Conservation (phyloP, 2,329 filamentous ascomycete species). For the Drechslerella stenobrocha region DNA sequence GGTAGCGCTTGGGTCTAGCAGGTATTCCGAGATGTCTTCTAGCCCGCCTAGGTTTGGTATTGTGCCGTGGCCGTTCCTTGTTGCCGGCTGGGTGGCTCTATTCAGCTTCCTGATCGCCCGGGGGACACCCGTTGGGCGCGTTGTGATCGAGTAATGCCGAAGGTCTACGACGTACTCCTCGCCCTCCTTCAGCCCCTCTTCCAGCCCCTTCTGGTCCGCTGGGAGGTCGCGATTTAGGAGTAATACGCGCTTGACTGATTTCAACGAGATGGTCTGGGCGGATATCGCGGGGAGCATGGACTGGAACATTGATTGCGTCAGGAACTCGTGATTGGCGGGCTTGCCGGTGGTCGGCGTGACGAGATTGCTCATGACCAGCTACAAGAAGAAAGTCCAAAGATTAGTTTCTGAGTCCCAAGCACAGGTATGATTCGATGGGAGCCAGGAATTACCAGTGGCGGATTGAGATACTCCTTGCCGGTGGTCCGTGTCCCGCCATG, state of each 20-base stretch:
- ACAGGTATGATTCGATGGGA: too few relatives aligned
- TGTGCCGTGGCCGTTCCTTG: constrained; percentile 64
- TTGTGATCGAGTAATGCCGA: constrained; percentile 93
- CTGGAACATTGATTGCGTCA: constrained; percentile 92
- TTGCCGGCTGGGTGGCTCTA: constrained; percentile 60
- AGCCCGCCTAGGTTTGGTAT: constrained; percentile 88
- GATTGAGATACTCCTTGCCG: constrained; percentile 80
- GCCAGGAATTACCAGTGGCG: constrained; percentile 69
- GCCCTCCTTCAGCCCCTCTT: constrained; percentile 61
- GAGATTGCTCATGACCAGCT: constrained; percentile 99
- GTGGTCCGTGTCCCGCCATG: constrained; percentile 62
- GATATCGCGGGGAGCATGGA: constrained; percentile 95
- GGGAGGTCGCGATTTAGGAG: constrained; percentile 78
- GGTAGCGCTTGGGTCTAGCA: constrained; percentile 76
- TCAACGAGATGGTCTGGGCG: constrained; percentile 82
- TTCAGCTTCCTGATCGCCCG: constrained; percentile 81
- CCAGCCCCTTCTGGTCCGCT: constrained; percentile 59
- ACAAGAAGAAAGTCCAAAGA: constrained; percentile 17
- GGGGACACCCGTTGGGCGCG: constrained; percentile 79
- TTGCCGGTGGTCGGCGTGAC: constrained; percentile 69
- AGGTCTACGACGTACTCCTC: constrained; percentile 75
- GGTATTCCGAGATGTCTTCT: constrained; percentile 90
- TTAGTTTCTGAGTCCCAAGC: too few relatives aligned
- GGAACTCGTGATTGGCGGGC: constrained; percentile 90
- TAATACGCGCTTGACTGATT: constrained; percentile 88